Evolutionary conservation across 805 yeast genomes (phyloP).

Genomic region (Saturnispora hagleri): DNA sequence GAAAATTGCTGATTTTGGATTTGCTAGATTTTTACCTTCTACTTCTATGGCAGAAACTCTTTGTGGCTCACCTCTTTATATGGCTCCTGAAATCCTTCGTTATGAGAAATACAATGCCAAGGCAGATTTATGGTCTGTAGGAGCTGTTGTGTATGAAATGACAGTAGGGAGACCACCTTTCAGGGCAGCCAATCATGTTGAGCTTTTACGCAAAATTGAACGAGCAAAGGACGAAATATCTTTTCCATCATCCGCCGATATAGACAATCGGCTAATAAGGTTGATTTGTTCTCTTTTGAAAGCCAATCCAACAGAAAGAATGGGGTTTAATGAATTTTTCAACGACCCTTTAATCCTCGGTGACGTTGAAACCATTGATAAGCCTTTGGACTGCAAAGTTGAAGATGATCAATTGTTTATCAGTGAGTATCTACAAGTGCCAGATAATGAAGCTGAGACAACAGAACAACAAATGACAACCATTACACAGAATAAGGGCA

Average conservation of each 20-base stretch:
- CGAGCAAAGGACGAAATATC: constrained; percentile 66
- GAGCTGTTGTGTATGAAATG: constrained; percentile 94
- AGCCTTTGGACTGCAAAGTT: constrained; percentile 55
- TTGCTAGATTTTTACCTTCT: constrained; percentile 88
- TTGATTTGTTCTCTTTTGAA: constrained; percentile 70
- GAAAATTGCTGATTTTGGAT: constrained; percentile 95
- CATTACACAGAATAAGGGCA: not conserved
- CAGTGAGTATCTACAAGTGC: constrained; percentile 52
- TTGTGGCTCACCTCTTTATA: constrained; percentile 95
- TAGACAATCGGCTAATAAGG: constrained; percentile 54
- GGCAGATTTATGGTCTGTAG: constrained; percentile 97
- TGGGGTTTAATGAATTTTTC: constrained; percentile 85
- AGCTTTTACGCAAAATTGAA: constrained; percentile 78
- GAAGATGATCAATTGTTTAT: constrained; percentile 76
- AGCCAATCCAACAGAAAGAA: constrained; percentile 78
- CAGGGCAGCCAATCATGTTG: constrained; percentile 87
- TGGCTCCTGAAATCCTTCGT: constrained; percentile 96
- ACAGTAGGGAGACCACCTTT: constrained; percentile 95
- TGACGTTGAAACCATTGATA: constrained; percentile 37
- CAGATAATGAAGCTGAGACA: not conserved
- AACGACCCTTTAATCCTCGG: constrained; percentile 58
- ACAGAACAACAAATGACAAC: constrained; percentile 2
- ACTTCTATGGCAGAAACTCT: constrained; percentile 93
- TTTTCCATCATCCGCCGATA: constrained; percentile 62
- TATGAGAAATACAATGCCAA: constrained; percentile 95